A percentile compares a stretch with the other conserved stretches of the same genome.
Evolutionary conservation across 176 grass and related monocot genomes (phyloP).

Genomic region (Alloteropsis semialata): DNA sequence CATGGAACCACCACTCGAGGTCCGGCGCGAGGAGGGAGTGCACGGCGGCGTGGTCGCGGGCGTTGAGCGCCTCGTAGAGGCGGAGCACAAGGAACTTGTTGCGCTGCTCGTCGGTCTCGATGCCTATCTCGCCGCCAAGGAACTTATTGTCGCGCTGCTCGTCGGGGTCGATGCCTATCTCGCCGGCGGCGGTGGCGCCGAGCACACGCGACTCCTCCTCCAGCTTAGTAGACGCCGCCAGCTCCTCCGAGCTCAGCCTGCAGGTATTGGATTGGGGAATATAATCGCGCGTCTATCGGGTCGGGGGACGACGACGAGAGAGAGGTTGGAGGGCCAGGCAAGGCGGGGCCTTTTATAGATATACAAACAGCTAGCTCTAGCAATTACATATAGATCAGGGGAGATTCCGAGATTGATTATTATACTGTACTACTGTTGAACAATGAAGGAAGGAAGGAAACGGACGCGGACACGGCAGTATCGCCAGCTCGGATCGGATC

Average conservation of each 20-base stretch:
- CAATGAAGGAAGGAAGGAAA: too few species aligned
- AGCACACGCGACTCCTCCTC: background rate
- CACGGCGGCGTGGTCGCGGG: conserved; percentile 44
- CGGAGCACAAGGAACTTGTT: conserved; percentile 59
- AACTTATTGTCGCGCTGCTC: conserved; percentile 58
- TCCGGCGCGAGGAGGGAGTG: conserved; percentile 60
- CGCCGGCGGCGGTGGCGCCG: background rate
- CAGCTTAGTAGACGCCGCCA: conserved; percentile 40
- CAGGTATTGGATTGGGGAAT: too few species aligned
- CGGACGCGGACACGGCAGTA: too few species aligned
- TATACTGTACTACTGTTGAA: too few species aligned
- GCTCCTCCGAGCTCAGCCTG: conserved; percentile 10
- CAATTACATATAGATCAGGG: too few species aligned
- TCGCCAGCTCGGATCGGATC: too few species aligned
- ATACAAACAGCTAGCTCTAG: too few species aligned
- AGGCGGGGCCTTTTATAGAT: background rate
- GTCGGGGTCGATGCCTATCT: background rate
- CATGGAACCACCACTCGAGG: conserved; percentile 99
- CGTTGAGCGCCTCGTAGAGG: conserved; percentile 76
- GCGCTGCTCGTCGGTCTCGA: conserved; percentile 43
- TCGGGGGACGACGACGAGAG: too few species aligned
- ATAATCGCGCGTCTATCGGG: too few species aligned
- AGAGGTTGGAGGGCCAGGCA: background rate
- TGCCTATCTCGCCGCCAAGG: background rate
- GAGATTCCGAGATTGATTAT: too few species aligned